Conservation (phyloP, 1,284 basidiomycete species). For the Cryptococcus sp. region DNA sequence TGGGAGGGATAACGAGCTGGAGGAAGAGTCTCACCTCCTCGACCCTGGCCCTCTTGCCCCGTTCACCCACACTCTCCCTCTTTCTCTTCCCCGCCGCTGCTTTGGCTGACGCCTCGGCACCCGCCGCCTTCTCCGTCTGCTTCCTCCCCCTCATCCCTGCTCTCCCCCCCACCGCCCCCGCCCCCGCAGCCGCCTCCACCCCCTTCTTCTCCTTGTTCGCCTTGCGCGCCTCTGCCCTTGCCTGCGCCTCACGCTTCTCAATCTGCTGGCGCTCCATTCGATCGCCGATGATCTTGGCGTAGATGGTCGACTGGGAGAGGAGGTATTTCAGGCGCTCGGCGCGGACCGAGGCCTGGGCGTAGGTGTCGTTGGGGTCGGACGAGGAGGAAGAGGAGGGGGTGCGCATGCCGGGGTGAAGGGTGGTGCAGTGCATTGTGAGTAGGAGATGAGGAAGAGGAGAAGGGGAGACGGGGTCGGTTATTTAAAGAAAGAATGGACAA, state of each 20-base stretch:
- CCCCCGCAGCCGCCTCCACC: conserved; percentile 7
- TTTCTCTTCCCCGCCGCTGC: conserved; percentile 25
- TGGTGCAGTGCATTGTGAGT: conserved; percentile 1
- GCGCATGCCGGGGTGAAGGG: background rate
- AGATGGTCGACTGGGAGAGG: conserved; percentile 47
- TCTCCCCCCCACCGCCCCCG: background rate
- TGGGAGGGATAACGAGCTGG: background rate
- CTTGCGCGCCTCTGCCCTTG: conserved; percentile 38
- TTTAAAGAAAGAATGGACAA: conserved; percentile 14
- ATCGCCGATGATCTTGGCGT: conserved; percentile 50
- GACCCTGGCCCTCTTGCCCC: conserved; percentile 23
- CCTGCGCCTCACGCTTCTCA: conserved; percentile 42
- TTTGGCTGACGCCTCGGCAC: conserved; percentile 10
- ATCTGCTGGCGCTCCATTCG: conserved; percentile 51
- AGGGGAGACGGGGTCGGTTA: background rate
- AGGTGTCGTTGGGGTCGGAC: conserved; percentile 1
- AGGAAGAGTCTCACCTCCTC: conserved; percentile 10
- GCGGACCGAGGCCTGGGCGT: conserved; percentile 33
- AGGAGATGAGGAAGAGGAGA: background rate
- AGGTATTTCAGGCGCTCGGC: conserved; percentile 38
- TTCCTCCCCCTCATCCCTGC: conserved; percentile 20
- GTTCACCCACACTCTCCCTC: conserved; percentile 17
- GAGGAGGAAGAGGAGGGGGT: background rate
- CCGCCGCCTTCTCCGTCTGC: conserved; percentile 16
- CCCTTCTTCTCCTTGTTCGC: conserved; percentile 47